phyloP scores from a whole-genome alignment of 768 basidiomycete species.

The Glaciozyma antarctica region DNA sequence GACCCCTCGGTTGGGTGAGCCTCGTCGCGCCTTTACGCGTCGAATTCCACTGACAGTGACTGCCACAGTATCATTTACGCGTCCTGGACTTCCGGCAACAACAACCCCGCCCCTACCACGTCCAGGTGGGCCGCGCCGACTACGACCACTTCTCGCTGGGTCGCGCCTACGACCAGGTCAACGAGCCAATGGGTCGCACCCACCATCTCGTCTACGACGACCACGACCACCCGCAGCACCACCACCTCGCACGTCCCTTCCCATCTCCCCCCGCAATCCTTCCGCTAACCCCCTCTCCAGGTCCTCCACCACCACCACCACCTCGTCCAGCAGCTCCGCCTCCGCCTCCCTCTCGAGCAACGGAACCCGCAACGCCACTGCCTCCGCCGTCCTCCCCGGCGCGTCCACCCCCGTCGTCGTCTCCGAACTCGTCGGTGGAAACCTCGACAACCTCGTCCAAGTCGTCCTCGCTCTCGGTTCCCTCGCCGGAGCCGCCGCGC shows the following conservation, averaged over 20 bases:
- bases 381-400: background rate
- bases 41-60: background rate
- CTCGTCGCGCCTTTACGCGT: conserved; percentile 41
- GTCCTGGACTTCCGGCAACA: background rate
- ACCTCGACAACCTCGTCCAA: conserved; percentile 26
- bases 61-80: too few species aligned
- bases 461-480: conserved; percentile 26
- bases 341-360: background rate
- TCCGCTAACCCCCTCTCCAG: background rate
- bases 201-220: background rate
- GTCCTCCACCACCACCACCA: background rate
- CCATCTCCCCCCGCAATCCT: background rate
- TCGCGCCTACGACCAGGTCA: conserved; percentile 4
- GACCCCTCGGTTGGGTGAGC: conserved; percentile 40
- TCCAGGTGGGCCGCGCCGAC: background rate
- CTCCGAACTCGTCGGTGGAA: conserved; percentile 17
- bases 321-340: background rate
- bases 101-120: conserved; percentile 11
- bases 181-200: background rate
- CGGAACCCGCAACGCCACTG: background rate
- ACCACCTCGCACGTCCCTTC: background rate
- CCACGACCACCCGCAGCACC: background rate
- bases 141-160: conserved; percentile 4
- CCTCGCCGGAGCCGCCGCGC: conserved; percentile 19
- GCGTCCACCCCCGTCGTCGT: conserved; percentile 1